Evolutionary conservation across 768 basidiomycete species (phyloP).

Genomic region (Leucosporidium creatinivorum): DNA sequence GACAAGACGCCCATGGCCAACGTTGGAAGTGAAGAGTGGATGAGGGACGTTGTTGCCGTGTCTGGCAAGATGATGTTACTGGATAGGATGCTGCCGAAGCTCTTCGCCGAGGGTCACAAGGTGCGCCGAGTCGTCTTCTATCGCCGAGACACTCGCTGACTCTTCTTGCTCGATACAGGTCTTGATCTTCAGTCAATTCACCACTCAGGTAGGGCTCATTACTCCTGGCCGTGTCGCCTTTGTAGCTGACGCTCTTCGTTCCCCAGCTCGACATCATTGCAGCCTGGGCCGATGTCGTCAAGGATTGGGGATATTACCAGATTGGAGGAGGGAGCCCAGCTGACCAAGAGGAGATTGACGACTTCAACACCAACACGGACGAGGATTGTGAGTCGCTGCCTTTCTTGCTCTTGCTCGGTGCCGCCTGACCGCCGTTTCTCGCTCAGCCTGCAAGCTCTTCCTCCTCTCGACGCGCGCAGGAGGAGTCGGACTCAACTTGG

Average conservation of each 20-base stretch:
- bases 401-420: not conserved
- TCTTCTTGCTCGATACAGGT: conserved; percentile 10
- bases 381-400: conserved; percentile 45
- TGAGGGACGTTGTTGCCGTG: conserved; percentile 62
- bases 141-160: no score
- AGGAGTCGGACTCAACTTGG: conserved; percentile 71
- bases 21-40: conserved; percentile 72
- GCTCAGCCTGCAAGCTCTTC: conserved; percentile 50
- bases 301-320: conserved; percentile 47
- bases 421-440: conserved; percentile 42
- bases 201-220: conserved; percentile 45
- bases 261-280: conserved; percentile 76
- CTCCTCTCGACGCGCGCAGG: conserved; percentile 71
- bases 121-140: no score
- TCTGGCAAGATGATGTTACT: conserved; percentile 98
- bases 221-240: no score
- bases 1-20: conserved; percentile 63
- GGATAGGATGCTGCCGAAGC: conserved; percentile 71
- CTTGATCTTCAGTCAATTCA: conserved; percentile 66
- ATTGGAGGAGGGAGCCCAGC: conserved; percentile 56
- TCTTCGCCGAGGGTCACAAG: conserved; percentile 74
- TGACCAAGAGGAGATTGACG: conserved; percentile 56
- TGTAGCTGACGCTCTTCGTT: conserved; percentile 44
- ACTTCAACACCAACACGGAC: conserved; percentile 59
- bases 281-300: conserved; percentile 45